Percentiles rank a stretch among this genome's conserved stretches.
phyloP scores from a whole-genome alignment of 345 rosid species.

The Tarenaya hassleriana region DNA sequence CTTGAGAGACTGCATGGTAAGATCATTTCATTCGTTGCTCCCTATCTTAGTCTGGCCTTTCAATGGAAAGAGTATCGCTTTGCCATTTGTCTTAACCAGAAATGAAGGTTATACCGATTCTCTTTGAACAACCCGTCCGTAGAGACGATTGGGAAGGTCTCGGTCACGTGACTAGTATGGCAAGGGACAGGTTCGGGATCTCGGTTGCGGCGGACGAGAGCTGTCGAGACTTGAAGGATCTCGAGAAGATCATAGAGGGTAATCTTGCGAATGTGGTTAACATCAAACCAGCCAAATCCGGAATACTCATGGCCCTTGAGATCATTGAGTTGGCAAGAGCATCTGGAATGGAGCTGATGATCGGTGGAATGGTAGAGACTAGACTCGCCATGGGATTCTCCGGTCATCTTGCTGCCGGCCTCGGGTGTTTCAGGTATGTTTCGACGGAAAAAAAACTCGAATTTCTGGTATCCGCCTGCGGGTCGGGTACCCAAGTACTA shows the following conservation, averaged over 20 bases:
- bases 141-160: conserved; percentile 97
- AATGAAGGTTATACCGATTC: conserved; percentile 85
- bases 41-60: not conserved
- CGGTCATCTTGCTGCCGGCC: conserved; percentile 88
- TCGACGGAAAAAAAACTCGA: too few species aligned
- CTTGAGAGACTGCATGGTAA: conserved; percentile 71
- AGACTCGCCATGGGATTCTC: conserved; percentile 93
- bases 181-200: conserved; percentile 53
- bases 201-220: conserved; percentile 98
- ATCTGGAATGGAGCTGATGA: conserved; percentile 67
- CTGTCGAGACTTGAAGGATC: conserved; percentile 63
- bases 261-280: conserved; percentile 63
- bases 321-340: conserved; percentile 61
- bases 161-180: conserved; percentile 58
- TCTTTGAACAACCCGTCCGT: conserved; percentile 86
- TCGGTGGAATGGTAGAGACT: conserved; percentile 97
- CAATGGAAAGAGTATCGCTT: conserved; percentile 7
- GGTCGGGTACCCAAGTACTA: too few species aligned
- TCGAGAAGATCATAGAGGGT: conserved; percentile 55
- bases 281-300: conserved; percentile 84
- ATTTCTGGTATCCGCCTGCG: too few species aligned
- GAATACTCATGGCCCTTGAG: conserved; percentile 72
- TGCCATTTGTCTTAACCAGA: too few species aligned
- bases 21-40: not conserved
- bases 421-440: conserved; percentile 83